Percentiles rank a stretch among this genome's conserved stretches.
These are phyloP conservation scores for Lipomyces orientalis DNA, from an alignment of 805 yeast species.

Conservation along the genomic window DNA sequence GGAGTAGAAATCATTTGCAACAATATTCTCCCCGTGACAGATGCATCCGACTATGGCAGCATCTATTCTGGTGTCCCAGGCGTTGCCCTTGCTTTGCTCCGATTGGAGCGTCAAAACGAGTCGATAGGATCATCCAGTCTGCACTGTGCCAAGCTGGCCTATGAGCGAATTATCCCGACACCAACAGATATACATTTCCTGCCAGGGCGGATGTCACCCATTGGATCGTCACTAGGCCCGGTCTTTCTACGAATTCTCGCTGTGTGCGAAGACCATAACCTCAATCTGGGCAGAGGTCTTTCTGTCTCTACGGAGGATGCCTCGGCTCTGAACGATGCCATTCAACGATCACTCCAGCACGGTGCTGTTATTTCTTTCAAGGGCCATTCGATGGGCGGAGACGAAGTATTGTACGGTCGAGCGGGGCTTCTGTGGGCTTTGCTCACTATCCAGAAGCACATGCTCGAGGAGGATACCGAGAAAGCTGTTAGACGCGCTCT, in stretches of 20 bases:
- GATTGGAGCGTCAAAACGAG: background rate
- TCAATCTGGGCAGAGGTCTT: too few relatives aligned
- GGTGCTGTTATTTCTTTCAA: background rate
- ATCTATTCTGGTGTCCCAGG: background rate
- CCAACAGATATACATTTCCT: too few relatives aligned
- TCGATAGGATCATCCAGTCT: too few relatives aligned
- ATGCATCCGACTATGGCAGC: too few relatives aligned
- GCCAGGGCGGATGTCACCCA: too few relatives aligned
- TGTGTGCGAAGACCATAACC: too few relatives aligned
- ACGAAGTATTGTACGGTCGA: conserved; percentile 4
- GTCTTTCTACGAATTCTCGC: too few relatives aligned
- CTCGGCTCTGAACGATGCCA: background rate
- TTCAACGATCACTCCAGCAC: background rate
- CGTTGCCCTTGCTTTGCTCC: conserved; percentile 5
- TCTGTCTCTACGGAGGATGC: background rate
- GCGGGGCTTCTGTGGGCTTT: conserved; percentile 9
- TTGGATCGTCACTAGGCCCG: too few relatives aligned
- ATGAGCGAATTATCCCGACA: background rate
- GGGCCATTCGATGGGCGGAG: background rate
- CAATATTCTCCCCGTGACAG: too few relatives aligned
- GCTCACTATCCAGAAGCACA: background rate
- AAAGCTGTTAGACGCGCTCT: background rate
- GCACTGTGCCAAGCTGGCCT: background rate
- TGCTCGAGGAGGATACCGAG: background rate
- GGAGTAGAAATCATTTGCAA: too few relatives aligned